phyloP scores from a whole-genome alignment of 306 rosid species.

The Vachellia collinsii region DNA sequence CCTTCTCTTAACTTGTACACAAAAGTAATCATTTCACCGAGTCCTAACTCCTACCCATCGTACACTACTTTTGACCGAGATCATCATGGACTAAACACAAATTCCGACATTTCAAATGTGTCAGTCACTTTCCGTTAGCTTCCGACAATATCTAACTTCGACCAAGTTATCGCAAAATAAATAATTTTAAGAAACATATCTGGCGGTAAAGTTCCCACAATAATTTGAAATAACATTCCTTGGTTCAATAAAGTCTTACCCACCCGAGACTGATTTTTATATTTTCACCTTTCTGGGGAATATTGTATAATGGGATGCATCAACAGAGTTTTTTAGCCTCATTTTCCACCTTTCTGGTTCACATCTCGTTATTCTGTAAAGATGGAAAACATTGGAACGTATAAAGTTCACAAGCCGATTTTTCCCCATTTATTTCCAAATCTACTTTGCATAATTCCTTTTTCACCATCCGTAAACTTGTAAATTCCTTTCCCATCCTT shows the following conservation, averaged over 20 bases:
- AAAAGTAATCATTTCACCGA: constrained; percentile 4
- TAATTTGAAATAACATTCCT: constrained; percentile 20
- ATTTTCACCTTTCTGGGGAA: constrained; percentile 27
- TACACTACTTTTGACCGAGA: constrained; percentile 7
- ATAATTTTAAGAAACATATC: background rate
- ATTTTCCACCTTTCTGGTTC: background rate
- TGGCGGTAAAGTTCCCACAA: background rate
- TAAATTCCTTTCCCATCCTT: background rate
- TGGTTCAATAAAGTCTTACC: constrained; percentile 36
- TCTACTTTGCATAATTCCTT: background rate
- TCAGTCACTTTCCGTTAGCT: constrained; percentile 21
- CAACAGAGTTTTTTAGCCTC: background rate
- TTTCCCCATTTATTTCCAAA: background rate
- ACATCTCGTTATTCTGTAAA: background rate
- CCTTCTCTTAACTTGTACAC: constrained; percentile 11
- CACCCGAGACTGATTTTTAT: constrained; percentile 15
- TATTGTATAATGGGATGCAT: background rate
- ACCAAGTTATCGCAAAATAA: constrained; percentile 1
- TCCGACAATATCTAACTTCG: background rate
- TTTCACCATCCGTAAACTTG: background rate
- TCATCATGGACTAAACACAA: constrained; percentile 32
- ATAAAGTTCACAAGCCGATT: constrained; percentile 3
- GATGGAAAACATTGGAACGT: background rate
- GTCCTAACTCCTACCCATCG: constrained; percentile 22
- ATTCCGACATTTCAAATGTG: constrained; percentile 17